Base-by-base conservation (phyloP, 306 rosid genomes). In the Cucurbita pepo region DNA sequence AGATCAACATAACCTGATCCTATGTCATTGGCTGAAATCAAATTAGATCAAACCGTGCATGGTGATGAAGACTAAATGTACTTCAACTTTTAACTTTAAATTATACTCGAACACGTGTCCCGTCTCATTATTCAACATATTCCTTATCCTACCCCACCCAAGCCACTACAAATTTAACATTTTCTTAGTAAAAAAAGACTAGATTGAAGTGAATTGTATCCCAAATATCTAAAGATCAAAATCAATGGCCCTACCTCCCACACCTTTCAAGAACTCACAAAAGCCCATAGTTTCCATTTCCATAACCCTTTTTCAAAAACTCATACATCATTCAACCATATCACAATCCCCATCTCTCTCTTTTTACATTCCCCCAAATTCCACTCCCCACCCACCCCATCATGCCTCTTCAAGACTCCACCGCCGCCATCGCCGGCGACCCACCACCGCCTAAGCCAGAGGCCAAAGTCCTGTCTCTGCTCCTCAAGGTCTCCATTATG, bases 401-500 rank as follows among this genome's bases (percentile, higher is more conserved):
- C 4, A 48, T 73, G 76, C 45, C 76, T 5, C 14, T 44, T 57
- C 69, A 56, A 52, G 45, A 10, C 67, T 75, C 56, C 56, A 59
- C 10, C 75, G 30, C 16, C 55, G 12, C 1, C 11, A 79, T 60
- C 57, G 58, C 65, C 69, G 62, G 79, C 41, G 56, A 70, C 13
- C 72, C 73, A 0, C 75, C 77, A 1, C 71, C 70, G 8, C 91
- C 92, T 1, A 89, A 90, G 71, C 85, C 91, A 6, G 83, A 80
- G 48, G 83, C 88, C 0, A 85, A 64, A 45, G 55, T 90, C 59
- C 88, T 94, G 0, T 87, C 95, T 55, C 73, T 86, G 10, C 79
- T 90, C 80, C 94, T 94, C 56, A 90, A 90, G 30, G 82, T 89
- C 61, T 61, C 91, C 15, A 81, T 90, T 65, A 89, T 94, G 97